Percentiles rank a stretch among this genome's conserved stretches.
Evolutionary conservation across 805 yeast species (phyloP).

Genomic region (Metschnikowia reukaufii): DNA sequence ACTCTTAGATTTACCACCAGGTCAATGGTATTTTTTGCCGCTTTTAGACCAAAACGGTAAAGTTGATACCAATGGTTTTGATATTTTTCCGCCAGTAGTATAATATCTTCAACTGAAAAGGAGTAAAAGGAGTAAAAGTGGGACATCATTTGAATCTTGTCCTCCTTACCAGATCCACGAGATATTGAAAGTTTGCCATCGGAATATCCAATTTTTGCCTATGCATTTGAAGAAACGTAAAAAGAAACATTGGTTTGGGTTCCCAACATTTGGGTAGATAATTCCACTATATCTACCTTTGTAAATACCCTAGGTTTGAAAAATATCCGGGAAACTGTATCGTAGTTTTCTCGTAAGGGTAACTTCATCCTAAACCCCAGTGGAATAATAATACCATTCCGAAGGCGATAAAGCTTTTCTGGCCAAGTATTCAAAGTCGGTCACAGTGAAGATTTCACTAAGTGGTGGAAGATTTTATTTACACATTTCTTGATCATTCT

Average conservation of each 20-base stretch:
- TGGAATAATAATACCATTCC: slow-evolving; percentile 63
- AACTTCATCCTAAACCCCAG: slow-evolving; percentile 92
- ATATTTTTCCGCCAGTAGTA: slow-evolving; percentile 60
- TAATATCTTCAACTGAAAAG: slow-evolving; percentile 82
- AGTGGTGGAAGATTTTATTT: slow-evolving; percentile 31
- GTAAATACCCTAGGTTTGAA: slow-evolving; percentile 83
- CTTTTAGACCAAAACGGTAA: slow-evolving; percentile 65
- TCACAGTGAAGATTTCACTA: slow-evolving; percentile 29
- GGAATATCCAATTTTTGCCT: slow-evolving; percentile 88
- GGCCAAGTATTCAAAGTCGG: slow-evolving; percentile 45
- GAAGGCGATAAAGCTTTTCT: slow-evolving; percentile 28
- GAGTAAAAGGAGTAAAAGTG: slow-evolving; percentile 87
- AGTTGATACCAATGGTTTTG: slow-evolving; percentile 90
- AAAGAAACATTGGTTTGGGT: slow-evolving; percentile 69
- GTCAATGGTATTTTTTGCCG: slow-evolving; percentile 58
- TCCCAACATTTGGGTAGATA: slow-evolving; percentile 76
- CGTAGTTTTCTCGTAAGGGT: slow-evolving; percentile 86
- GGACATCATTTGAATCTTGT: slow-evolving; percentile 83
- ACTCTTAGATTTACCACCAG: slow-evolving; percentile 59
- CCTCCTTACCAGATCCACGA: slow-evolving; percentile 70
- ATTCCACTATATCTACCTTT: slow-evolving; percentile 71
- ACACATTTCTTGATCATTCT: slow-evolving; percentile 20
- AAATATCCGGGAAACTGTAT: slow-evolving; percentile 80
- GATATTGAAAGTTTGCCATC: slow-evolving; percentile 93
- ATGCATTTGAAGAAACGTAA: slow-evolving; percentile 88